Evolutionary conservation across 1,284 basidiomycete genomes (phyloP).

Genomic region (Irpex rosettiformis): DNA sequence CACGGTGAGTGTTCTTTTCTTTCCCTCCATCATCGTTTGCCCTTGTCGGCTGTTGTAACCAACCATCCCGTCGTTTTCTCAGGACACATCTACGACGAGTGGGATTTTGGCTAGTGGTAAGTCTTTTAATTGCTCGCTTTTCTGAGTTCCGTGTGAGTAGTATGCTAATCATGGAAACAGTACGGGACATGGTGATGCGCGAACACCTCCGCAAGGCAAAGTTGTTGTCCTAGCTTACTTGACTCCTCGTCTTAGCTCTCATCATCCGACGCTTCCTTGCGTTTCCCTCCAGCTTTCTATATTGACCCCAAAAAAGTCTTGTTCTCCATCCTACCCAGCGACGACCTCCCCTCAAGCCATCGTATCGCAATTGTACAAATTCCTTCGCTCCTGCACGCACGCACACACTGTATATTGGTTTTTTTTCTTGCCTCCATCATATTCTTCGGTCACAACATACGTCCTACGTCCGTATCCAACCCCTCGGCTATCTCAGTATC

Average conservation of each 20-base stretch:
- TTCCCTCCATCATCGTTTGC: not conserved
- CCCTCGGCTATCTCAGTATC: too few species aligned
- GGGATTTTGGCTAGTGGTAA: slow-evolving; percentile 75
- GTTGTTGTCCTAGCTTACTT: slow-evolving; percentile 20
- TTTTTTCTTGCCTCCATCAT: not conserved
- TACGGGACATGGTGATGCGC: slow-evolving; percentile 68
- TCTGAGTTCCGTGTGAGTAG: not conserved
- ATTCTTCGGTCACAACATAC: not conserved
- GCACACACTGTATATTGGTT: not conserved
- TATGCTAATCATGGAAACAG: slow-evolving; percentile 27
- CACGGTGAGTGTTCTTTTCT: slow-evolving; percentile 42
- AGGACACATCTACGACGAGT: slow-evolving; percentile 72
- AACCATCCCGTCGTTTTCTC: too few species aligned
- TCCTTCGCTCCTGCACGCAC: not conserved
- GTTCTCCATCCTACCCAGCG: not conserved
- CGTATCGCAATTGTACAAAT: not conserved
- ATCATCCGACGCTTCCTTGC: not conserved
- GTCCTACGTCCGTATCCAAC: not conserved
- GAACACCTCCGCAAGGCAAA: slow-evolving; percentile 47
- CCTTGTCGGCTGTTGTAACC: too few species aligned
- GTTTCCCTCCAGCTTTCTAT: not conserved
- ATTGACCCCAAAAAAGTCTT: not conserved
- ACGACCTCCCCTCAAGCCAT: not conserved
- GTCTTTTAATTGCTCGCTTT: slow-evolving; percentile 19
- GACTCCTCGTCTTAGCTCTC: not conserved